These are phyloP conservation scores for Leishmania aethiopica DNA, from an alignment of 208 protist species.

Conservation along the genomic window DNA sequence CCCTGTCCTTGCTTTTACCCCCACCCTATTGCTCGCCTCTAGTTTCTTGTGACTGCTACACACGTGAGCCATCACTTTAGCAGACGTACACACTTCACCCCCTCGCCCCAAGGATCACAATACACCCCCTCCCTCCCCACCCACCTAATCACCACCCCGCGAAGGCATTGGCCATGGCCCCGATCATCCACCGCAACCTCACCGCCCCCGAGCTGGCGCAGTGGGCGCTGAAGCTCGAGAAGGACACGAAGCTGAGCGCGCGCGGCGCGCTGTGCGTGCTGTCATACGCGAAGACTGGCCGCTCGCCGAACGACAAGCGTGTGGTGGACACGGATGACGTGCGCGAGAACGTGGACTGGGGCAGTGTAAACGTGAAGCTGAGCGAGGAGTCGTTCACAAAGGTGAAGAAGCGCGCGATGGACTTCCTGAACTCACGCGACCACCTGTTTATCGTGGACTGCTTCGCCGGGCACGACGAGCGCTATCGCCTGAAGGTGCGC, in stretches of 20 bases:
- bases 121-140: no score
- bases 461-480: conserved; percentile 92
- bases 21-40: no score
- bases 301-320: conserved; percentile 95
- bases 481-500: conserved; percentile 94
- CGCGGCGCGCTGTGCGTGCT: conserved; percentile 86
- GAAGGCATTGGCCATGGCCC: conserved; percentile 17
- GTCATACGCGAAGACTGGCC: conserved; percentile 93
- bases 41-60: no score
- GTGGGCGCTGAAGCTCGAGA: conserved; percentile 73
- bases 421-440: conserved; percentile 93
- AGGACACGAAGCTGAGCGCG: conserved; percentile 69
- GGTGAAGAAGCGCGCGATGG: conserved; percentile 87
- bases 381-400: conserved; percentile 91
- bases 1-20: no score
- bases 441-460: conserved; percentile 95
- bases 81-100: background rate
- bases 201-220: conserved; percentile 48
- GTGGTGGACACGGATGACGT: conserved; percentile 84
- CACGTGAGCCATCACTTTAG: background rate
- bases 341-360: conserved; percentile 93
- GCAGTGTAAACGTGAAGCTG: conserved; percentile 93
- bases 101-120: no score
- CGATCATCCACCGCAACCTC: conserved; percentile 54
- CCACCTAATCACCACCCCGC: background rate